Percentiles rank a stretch among this genome's conserved stretches.
Conservation (phyloP, 1,284 basidiomycete genomes). For the Cryptococcus sp. region DNA sequence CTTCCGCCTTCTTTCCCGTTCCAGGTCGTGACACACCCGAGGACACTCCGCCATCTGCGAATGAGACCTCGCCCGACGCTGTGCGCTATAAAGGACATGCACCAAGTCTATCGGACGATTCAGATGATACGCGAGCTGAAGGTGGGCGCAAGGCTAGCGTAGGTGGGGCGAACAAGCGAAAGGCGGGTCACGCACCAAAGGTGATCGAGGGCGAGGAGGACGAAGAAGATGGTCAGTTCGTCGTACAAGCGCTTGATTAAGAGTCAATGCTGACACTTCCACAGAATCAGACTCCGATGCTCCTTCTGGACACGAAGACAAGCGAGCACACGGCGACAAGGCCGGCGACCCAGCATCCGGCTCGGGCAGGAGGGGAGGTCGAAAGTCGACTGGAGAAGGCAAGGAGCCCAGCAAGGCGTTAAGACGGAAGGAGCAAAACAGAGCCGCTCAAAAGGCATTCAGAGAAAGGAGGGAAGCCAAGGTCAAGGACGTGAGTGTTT, state of each 20-base stretch:
- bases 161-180: constrained; percentile 38
- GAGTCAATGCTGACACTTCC: too few relatives aligned
- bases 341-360: constrained; percentile 1
- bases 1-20: constrained; percentile 46
- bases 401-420: constrained; percentile 44
- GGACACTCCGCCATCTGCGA: constrained; percentile 36
- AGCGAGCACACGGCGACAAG: constrained; percentile 37
- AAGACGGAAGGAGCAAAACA: constrained; percentile 54
- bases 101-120: constrained; percentile 15
- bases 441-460: constrained; percentile 55
- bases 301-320: constrained; percentile 44
- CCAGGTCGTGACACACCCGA: constrained; percentile 44
- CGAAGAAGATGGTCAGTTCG: constrained; percentile 38
- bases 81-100: not conserved
- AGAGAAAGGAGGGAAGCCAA: constrained; percentile 52
- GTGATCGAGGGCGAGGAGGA: constrained; percentile 27
- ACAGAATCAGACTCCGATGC: constrained; percentile 39
- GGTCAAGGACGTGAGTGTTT: constrained; percentile 51
- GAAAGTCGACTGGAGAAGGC: constrained; percentile 25
- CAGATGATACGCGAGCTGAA: constrained; percentile 11
- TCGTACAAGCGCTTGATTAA: not conserved
- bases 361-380: constrained; percentile 28
- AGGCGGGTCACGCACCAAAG: constrained; percentile 20
- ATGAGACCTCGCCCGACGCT: constrained; percentile 14
- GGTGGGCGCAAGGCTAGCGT: constrained; percentile 2